Evolutionary conservation across 2,329 filamentous ascomycete genomes (phyloP).

Genomic region (Biscogniauxia mediterranea): DNA sequence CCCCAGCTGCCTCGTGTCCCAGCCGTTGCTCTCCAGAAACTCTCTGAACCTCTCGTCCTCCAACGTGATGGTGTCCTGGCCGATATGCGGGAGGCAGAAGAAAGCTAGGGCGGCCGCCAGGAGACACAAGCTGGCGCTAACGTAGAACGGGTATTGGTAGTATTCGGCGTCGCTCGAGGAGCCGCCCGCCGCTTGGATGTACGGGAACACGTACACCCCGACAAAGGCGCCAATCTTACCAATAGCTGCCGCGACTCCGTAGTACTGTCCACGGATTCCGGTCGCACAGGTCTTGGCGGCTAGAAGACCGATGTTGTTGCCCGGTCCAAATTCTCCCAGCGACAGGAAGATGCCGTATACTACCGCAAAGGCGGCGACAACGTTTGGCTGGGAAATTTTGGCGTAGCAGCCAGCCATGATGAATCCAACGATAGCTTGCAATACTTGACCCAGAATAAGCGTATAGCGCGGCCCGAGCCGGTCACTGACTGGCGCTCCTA

Average conservation of each 20-base stretch:
- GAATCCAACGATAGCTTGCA: slow-evolving; percentile 79
- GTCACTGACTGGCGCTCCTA: slow-evolving; percentile 76
- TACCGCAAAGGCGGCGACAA: slow-evolving; percentile 74
- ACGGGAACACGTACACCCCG: slow-evolving; percentile 78
- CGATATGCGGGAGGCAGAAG: slow-evolving; percentile 71
- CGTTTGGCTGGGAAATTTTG: slow-evolving; percentile 61
- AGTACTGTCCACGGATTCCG: slow-evolving; percentile 74
- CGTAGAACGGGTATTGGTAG: slow-evolving; percentile 87
- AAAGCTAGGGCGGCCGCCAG: slow-evolving; percentile 65
- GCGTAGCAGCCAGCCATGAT: slow-evolving; percentile 82
- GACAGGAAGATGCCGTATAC: slow-evolving; percentile 78
- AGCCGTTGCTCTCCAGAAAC: slow-evolving; percentile 72
- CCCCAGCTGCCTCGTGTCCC: slow-evolving; percentile 63
- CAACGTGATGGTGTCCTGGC: slow-evolving; percentile 77
- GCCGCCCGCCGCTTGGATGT: slow-evolving; percentile 63
- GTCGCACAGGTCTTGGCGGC: slow-evolving; percentile 88
- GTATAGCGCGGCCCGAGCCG: slow-evolving; percentile 75
- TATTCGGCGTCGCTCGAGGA: slow-evolving; percentile 46
- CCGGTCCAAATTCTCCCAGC: slow-evolving; percentile 78
- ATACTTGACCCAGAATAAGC: slow-evolving; percentile 65
- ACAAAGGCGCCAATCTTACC: slow-evolving; percentile 84
- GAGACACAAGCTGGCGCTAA: slow-evolving; percentile 75
- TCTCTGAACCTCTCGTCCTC: slow-evolving; percentile 76
- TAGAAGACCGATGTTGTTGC: slow-evolving; percentile 86
- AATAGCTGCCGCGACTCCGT: slow-evolving; percentile 67